These are phyloP conservation scores for Penicillium sp. DNA, from an alignment of 2,329 filamentous ascomycete genomes.

Conservation along the genomic window DNA sequence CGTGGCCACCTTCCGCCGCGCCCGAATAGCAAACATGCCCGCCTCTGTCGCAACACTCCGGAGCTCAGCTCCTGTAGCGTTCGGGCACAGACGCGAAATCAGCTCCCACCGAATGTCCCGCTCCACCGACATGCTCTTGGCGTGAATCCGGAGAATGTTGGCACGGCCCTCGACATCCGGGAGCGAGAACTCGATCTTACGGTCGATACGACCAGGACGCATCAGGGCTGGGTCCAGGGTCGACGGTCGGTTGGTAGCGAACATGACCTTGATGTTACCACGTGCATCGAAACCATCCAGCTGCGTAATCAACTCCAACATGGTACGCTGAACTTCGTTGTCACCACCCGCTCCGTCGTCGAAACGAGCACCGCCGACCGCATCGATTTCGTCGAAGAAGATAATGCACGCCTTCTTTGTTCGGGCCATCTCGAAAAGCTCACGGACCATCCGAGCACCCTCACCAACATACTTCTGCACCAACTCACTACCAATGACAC, in stretches of 20 bases:
- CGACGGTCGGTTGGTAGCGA: slow-evolving; percentile 91
- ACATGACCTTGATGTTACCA: slow-evolving; percentile 99
- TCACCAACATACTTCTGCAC: slow-evolving; percentile 99
- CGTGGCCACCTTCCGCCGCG: slow-evolving; percentile 88
- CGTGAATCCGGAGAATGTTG: slow-evolving; percentile 95
- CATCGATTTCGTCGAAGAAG: slow-evolving; percentile 98
- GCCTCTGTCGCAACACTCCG: slow-evolving; percentile 95
- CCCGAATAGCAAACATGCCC: slow-evolving; percentile 95
- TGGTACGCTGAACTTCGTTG: slow-evolving; percentile 95
- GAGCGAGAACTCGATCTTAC: slow-evolving; percentile 97
- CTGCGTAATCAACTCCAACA: slow-evolving; percentile 95
- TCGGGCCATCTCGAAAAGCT: slow-evolving; percentile 97
- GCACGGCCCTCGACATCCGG: slow-evolving; percentile 94
- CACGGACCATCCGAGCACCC: slow-evolving; percentile 93
- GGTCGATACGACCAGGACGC: slow-evolving; percentile 92
- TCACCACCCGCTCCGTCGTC: slow-evolving; percentile 94
- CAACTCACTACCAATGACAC: slow-evolving; percentile 93
- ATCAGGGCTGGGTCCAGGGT: slow-evolving; percentile 94
- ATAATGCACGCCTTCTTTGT: slow-evolving; percentile 99
- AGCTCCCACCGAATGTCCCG: slow-evolving; percentile 98
- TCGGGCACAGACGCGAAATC: slow-evolving; percentile 92
- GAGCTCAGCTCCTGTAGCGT: slow-evolving; percentile 91
- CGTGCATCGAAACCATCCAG: slow-evolving; percentile 91
- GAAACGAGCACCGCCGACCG: slow-evolving; percentile 88
- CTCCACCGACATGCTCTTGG: slow-evolving; percentile 99